Evolutionary conservation across 2,329 filamentous ascomycete species (phyloP), one percentile per base, ranked within the genome.

Genomic region (Trichoderma arundinaceum): DNA sequence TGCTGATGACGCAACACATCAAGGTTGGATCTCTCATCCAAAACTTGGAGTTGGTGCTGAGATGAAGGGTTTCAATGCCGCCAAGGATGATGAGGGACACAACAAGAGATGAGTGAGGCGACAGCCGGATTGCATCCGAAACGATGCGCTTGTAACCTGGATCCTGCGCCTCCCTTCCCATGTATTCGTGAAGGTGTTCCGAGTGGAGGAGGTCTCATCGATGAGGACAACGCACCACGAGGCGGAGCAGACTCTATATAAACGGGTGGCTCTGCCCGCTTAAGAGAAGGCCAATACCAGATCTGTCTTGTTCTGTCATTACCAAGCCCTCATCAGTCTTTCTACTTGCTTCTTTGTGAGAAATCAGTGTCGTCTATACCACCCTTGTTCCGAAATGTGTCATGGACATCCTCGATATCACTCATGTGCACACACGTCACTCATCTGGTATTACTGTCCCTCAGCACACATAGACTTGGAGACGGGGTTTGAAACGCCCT

Each of bases 381-480:
- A 4, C 1, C 5, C 12, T 17, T 2, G n/a, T n/a, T 56, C 54
- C 72, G 76, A 72, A 28, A 86, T 86, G 84, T 86, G 84, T 69
- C 79, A 83, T 77, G 83, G 82, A 59, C 83, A 84, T 68, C 84
- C 84, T 64, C 80, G 82, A 58, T 76, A 77, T 68, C 84, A 86
- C 69, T 76, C 81, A 13, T 86, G 84, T 72, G 78, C 79, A 28
- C 84, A 86, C 72, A 82, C 81, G n/a, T 85, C 83, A 53, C 78
- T 85, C 68, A 81, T 80, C 67, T 86, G 83, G 82, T 78, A 83
- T 71, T 85, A 85, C 74, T 86, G 84, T 70, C 81, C 83, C 0
- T 74, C 75, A 15, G 75, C 73, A 5, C 33, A 65, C 38, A 67
- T 85, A 66, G 82, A 86, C 72, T 73, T 83, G 38, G 73, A 77